A percentile compares a stretch with the other conserved stretches of the same genome.
Conservation (phyloP, 768 basidiomycete species). For the Paxillus involutus region DNA sequence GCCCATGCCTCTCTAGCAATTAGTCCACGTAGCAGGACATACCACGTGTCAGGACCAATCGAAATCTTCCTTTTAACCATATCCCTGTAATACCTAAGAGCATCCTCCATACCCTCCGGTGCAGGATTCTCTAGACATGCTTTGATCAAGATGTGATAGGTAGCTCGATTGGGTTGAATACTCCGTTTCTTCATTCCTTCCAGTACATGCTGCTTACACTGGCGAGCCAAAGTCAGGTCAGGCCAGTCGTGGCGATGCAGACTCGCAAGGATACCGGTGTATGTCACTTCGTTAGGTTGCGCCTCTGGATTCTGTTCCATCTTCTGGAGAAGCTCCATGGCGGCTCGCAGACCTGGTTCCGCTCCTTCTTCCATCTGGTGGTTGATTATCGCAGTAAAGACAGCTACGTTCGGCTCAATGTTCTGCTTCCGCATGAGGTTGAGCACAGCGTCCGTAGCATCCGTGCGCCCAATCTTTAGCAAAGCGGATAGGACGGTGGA, state of each 20-base stretch:
- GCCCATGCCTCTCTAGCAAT: slow-evolving; percentile 56
- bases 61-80: slow-evolving; percentile 52
- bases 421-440: slow-evolving; percentile 75
- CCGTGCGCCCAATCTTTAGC: slow-evolving; percentile 62
- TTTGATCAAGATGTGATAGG: slow-evolving; percentile 78
- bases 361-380: slow-evolving; percentile 62
- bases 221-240: slow-evolving; percentile 41
- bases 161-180: slow-evolving; percentile 56
- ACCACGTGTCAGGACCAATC: slow-evolving; percentile 70
- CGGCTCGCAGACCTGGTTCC: slow-evolving; percentile 54
- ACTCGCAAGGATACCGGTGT: slow-evolving; percentile 75
- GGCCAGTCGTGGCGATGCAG: slow-evolving; percentile 63
- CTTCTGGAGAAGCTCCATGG: slow-evolving; percentile 64
- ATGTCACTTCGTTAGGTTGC: slow-evolving; percentile 77
- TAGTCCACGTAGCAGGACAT: slow-evolving; percentile 69
- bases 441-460: slow-evolving; percentile 65
- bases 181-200: slow-evolving; percentile 56
- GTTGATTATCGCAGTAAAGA: slow-evolving; percentile 79
- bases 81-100: slow-evolving; percentile 57
- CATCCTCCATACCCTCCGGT: slow-evolving; percentile 51
- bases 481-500: slow-evolving; percentile 83
- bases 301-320: slow-evolving; percentile 65
- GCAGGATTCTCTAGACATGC: slow-evolving; percentile 57
- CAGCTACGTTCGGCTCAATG: slow-evolving; percentile 70
- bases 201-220: slow-evolving; percentile 50